Conservation (phyloP, 345 rosid species). For the Sisymbrium altissimum region DNA sequence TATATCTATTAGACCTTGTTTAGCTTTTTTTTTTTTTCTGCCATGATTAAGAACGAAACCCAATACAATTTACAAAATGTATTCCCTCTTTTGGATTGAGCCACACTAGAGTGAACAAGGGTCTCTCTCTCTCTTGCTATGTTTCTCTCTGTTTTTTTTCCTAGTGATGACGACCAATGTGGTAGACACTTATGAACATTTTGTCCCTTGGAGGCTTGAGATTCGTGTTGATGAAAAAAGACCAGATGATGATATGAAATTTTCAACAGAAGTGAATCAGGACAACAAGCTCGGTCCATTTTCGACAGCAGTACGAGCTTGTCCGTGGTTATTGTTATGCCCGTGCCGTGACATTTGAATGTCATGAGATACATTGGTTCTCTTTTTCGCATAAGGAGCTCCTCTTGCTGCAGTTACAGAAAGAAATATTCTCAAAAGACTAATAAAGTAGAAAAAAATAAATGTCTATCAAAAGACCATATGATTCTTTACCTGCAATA, state of each 20-base stretch:
- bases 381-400: slow-evolving; percentile 95
- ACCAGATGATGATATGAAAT: neutral
- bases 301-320: slow-evolving; percentile 78
- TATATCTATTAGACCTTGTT: slow-evolving; percentile 1
- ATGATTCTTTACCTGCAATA: slow-evolving; percentile 55
- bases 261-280: slow-evolving; percentile 30
- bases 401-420: slow-evolving; percentile 62
- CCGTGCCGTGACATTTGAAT: slow-evolving; percentile 76
- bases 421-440: neutral
- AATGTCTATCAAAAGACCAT: neutral
- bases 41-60: neutral
- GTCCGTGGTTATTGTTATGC: slow-evolving; percentile 38
- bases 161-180: neutral
- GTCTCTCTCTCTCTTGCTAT: neutral
- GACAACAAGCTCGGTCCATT: slow-evolving; percentile 71
- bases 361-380: slow-evolving; percentile 75
- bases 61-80: slow-evolving; percentile 30
- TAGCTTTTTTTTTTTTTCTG: neutral
- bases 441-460: neutral
- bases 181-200: slow-evolving; percentile 20
- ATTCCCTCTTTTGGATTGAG: slow-evolving; percentile 5
- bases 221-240: neutral
- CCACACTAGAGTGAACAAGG: neutral
- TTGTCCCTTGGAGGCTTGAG: neutral
- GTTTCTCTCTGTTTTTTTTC: neutral